Percentiles rank a stretch among this genome's conserved stretches.
Conservation (phyloP, 257 asterid genomes). For the Primulina tabacum region DNA sequence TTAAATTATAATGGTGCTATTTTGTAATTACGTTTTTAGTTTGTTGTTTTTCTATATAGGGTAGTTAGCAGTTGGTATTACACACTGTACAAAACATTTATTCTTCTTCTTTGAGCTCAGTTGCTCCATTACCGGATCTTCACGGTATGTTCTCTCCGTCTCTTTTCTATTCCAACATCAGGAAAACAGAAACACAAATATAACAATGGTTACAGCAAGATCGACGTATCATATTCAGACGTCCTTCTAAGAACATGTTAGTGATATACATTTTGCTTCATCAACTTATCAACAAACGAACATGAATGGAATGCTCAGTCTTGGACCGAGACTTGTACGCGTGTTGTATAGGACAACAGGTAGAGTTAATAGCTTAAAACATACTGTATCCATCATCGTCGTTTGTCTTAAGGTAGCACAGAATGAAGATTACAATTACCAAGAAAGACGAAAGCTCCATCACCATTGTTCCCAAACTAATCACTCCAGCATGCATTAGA, state of each 20-base stretch:
- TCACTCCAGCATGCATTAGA: constrained; percentile 85
- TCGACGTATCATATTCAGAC: not conserved
- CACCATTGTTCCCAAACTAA: constrained; percentile 91
- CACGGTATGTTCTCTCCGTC: too few relatives aligned
- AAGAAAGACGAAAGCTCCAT: constrained; percentile 88
- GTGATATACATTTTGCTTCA: not conserved
- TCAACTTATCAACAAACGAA: not conserved
- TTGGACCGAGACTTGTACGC: not conserved
- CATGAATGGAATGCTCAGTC: not conserved
- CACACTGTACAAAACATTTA: too few relatives aligned
- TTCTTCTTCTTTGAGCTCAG: too few relatives aligned
- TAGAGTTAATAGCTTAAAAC: constrained; percentile 35
- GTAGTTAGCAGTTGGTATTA: too few relatives aligned
- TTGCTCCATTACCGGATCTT: too few relatives aligned
- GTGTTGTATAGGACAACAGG: not conserved
- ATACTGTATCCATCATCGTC: constrained; percentile 58
- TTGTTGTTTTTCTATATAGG: too few relatives aligned
- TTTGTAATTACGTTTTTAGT: too few relatives aligned
- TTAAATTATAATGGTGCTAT: too few relatives aligned
- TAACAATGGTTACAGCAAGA: too few relatives aligned
- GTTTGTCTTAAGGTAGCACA: constrained; percentile 55
- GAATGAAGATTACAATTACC: constrained; percentile 51
- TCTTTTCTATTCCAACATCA: too few relatives aligned
- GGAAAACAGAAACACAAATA: not conserved
- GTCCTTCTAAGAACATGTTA: not conserved